Conservation (phyloP, 2,329 filamentous ascomycete genomes). For the Fusarium sulawesiense region DNA sequence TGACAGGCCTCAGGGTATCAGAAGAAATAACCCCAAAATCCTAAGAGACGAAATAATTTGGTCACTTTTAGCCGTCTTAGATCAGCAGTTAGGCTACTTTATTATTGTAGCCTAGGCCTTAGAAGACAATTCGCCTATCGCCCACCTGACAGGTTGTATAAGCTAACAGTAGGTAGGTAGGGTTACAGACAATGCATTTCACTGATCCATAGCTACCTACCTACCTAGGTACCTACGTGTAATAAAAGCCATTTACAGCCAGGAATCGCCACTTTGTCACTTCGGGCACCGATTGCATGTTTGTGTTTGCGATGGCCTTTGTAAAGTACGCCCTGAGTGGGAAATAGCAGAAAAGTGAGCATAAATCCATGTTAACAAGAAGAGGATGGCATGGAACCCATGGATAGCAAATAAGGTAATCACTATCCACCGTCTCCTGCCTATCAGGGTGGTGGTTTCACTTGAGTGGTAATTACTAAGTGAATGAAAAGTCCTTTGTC, state of each 20-base stretch:
- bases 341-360: not conserved
- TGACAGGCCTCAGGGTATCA: not conserved
- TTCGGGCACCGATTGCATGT: not conserved
- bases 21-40: too few relatives aligned
- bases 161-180: not conserved
- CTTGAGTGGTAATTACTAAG: not conserved
- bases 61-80: too few relatives aligned
- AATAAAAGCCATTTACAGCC: not conserved
- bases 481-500: not conserved
- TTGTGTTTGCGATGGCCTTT: not conserved
- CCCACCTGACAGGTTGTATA: not conserved
- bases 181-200: not conserved
- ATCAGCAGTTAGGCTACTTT: too few relatives aligned
- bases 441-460: not conserved
- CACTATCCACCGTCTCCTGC: not conserved
- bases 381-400: not conserved
- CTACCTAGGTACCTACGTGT: not conserved
- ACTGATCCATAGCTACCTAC: not conserved
- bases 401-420: not conserved
- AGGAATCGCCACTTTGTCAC: not conserved
- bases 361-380: not conserved
- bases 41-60: too few relatives aligned
- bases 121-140: too few relatives aligned
- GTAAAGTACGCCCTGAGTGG: not conserved
- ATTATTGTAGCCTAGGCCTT: too few relatives aligned